Conservation (phyloP, 345 rosid species). For the Trapa incisa region DNA sequence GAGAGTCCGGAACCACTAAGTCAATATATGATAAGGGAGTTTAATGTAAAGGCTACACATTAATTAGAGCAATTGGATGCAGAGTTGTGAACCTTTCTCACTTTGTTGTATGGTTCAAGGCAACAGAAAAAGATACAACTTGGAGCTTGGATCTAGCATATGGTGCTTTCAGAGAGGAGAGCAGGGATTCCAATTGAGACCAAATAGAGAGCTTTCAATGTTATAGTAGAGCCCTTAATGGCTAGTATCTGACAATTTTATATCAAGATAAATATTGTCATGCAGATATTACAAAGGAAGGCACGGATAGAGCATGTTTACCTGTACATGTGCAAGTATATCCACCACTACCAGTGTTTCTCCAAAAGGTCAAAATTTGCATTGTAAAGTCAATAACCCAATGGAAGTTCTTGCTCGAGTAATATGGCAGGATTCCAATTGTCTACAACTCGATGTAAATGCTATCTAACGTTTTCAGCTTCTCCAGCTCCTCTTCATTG, state of each 20-base stretch:
- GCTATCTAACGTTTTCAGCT: slow-evolving; percentile 58
- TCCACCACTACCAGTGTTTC: neutral
- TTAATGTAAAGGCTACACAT: too few relatives aligned
- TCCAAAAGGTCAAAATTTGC: neutral
- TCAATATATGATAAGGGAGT: too few relatives aligned
- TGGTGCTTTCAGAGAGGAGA: neutral
- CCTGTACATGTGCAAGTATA: neutral
- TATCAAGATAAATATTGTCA: neutral
- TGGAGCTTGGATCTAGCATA: too few relatives aligned
- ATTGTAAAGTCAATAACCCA: too few relatives aligned
- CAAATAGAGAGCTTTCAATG: neutral
- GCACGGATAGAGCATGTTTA: neutral
- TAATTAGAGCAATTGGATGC: too few relatives aligned
- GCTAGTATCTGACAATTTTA: neutral
- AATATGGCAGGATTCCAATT: neutral
- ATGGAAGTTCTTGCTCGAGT: neutral
- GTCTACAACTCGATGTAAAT: slow-evolving; percentile 36
- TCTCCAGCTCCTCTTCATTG: slow-evolving; percentile 50
- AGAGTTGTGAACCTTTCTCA: neutral
- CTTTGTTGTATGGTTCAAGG: neutral
- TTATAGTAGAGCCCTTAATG: too few relatives aligned
- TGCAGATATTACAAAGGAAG: neutral
- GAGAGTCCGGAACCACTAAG: too few relatives aligned
- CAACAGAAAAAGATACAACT: neutral
- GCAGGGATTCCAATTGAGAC: neutral